Evolutionary conservation across 1,284 basidiomycete species (phyloP), one percentile per base, ranked within the genome.

Genomic region (Puccinia novopanici): DNA sequence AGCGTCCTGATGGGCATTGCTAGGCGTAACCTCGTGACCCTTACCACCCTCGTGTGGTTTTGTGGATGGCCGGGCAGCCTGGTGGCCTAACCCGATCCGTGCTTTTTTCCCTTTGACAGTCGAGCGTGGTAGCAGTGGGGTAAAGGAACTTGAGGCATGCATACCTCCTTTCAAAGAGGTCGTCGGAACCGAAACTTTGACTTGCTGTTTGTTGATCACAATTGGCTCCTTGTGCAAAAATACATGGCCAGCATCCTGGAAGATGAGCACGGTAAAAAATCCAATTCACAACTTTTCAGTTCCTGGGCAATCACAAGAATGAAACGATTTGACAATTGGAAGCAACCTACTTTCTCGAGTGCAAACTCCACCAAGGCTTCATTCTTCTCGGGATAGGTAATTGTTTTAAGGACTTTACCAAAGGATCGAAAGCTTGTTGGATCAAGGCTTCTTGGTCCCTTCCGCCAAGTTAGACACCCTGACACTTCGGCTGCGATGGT

Each of bases 391-490:
- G 71, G 70, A 74, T 65, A 80, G 27, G 78, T 80, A n/a, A 80
- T 74, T 17, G 78, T 80, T 52, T 80, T 80, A 27, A 80, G 27
- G 19, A 97, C 90, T 0, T 87, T 86, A 0, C 89, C 89, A 63
- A 92, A 86, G 93, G 95, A 85, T 94, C 93, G 9, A 98, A 87
- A 0, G 88, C 87, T 87, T 98, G 95, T 84, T 98, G 95, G 30
- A 98, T 86, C 0, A 97, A 87, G 0, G 92, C 94, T 85, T 97
- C 95, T 84, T 95, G 93, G 90, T 89, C 15, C 87, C 88, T 3
- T 88, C 83, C 2, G 93, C 92, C n/a, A 98, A 88, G 68, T 91
- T 91, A 50, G 88, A 89, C 59, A 97, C 87, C 34, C 91, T 90
- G 12, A 97, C 88, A 42, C 88, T 91, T 68, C 90, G 89, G 17